Conservation (phyloP, 2,329 filamentous ascomycete genomes). For the Pseudocercospora cruenta region DNA sequence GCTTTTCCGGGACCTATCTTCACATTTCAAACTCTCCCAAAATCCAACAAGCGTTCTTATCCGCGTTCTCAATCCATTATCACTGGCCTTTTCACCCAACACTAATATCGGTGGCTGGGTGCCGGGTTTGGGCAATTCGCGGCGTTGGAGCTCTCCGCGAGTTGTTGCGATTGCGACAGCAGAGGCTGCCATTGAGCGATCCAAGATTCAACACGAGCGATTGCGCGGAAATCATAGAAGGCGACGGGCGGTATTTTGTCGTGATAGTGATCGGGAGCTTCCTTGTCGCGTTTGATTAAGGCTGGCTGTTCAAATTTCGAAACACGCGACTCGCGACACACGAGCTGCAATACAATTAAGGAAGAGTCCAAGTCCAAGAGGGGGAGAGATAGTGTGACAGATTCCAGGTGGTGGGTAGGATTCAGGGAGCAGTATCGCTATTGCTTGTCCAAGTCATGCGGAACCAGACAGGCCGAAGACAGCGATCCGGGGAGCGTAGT, state of each 20-base stretch:
- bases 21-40: slow-evolving; percentile 29
- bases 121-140: slow-evolving; percentile 46
- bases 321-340: slow-evolving; percentile 2
- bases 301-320: slow-evolving; percentile 8
- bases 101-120: slow-evolving; percentile 47
- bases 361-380: not conserved
- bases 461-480: slow-evolving; percentile 1
- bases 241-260: slow-evolving; percentile 25
- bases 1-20: slow-evolving; percentile 7
- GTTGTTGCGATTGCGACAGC: slow-evolving; percentile 43
- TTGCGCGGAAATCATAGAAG: slow-evolving; percentile 40
- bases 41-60: slow-evolving; percentile 32
- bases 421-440: slow-evolving; percentile 6
- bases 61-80: slow-evolving; percentile 39
- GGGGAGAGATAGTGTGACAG: not conserved
- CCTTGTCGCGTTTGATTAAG: slow-evolving; percentile 12
- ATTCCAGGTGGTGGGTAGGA: slow-evolving; percentile 1
- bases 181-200: slow-evolving; percentile 49
- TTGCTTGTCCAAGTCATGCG: slow-evolving; percentile 12
- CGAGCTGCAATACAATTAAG: slow-evolving; percentile 6
- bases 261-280: slow-evolving; percentile 10
- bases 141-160: slow-evolving; percentile 46
- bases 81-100: slow-evolving; percentile 47
- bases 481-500: not conserved
- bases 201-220: slow-evolving; percentile 30